These are phyloP conservation scores for Helotiales sp. DNA, from an alignment of 2,329 filamentous ascomycete genomes.

Conservation along the genomic window DNA sequence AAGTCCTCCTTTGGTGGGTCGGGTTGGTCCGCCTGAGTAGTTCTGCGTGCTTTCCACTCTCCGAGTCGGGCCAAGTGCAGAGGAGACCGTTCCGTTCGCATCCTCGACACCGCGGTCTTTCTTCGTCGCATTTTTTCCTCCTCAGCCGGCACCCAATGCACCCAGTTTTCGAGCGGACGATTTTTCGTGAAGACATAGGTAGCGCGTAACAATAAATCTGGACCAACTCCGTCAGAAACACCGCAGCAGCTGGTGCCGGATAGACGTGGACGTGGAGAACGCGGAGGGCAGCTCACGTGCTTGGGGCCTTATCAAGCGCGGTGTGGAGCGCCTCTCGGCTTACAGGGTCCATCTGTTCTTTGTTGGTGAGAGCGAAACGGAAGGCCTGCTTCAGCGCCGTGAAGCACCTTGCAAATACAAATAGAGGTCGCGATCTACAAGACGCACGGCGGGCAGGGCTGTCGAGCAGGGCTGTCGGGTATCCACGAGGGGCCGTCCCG, in stretches of 20 bases:
- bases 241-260: too few species aligned
- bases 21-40: too few species aligned
- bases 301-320: neutral
- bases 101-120: neutral
- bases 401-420: too few species aligned
- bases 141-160: neutral
- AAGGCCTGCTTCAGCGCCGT: neutral
- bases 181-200: neutral
- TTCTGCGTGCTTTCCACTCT: too few species aligned
- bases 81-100: neutral
- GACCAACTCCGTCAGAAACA: neutral
- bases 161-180: neutral
- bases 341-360: neutral
- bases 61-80: neutral
- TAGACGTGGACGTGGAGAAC: too few species aligned
- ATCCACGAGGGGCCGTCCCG: too few species aligned
- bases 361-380: neutral
- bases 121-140: neutral
- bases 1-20: too few species aligned
- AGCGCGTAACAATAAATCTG: neutral
- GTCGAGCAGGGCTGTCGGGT: too few species aligned
- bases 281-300: neutral
- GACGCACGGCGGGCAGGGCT: too few species aligned
- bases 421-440: too few species aligned
- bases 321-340: neutral